These are phyloP conservation scores for Termitomyces bulborhizus DNA, from an alignment of 768 basidiomycete genomes.

Conservation along the genomic window DNA sequence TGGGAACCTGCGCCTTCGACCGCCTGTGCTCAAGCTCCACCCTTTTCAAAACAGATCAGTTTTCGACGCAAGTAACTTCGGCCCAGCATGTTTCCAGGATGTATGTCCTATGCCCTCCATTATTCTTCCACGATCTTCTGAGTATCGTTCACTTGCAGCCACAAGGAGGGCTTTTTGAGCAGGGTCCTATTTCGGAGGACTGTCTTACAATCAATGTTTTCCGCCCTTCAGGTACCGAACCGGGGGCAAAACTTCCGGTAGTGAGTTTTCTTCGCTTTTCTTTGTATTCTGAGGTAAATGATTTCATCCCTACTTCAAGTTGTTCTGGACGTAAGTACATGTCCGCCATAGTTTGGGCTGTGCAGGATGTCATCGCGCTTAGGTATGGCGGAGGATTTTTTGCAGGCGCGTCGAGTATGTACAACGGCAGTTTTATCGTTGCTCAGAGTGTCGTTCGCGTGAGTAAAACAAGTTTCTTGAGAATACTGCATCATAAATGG, in stretches of 20 bases:
- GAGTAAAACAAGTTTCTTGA: not conserved
- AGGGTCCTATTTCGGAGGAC: conserved; percentile 41
- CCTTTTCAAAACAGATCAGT: conserved; percentile 26
- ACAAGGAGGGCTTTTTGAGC: too few relatives aligned
- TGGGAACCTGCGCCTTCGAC: conserved; percentile 35
- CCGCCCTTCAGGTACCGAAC: conserved; percentile 33
- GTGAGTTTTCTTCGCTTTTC: conserved; percentile 17
- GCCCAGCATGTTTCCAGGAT: conserved; percentile 39
- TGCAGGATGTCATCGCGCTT: not conserved
- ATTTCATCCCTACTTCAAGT: conserved; percentile 11
- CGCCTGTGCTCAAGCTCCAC: conserved; percentile 22
- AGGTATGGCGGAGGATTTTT: conserved; percentile 21
- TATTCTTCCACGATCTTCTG: not conserved
- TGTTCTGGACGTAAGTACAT: conserved; percentile 34
- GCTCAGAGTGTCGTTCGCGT: not conserved
- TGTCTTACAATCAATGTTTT: conserved; percentile 57
- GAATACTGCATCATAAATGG: too few relatives aligned
- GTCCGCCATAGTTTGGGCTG: not conserved
- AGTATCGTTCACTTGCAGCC: not conserved
- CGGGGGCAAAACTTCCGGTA: conserved; percentile 29
- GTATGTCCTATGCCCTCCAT: conserved; percentile 15
- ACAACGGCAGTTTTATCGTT: conserved; percentile 16
- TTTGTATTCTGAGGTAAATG: not conserved
- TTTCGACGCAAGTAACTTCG: conserved; percentile 38
- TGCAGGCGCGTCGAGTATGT: conserved; percentile 14